phyloP scores from a whole-genome alignment of 257 asterid genomes.

The Cordia subcordata region DNA sequence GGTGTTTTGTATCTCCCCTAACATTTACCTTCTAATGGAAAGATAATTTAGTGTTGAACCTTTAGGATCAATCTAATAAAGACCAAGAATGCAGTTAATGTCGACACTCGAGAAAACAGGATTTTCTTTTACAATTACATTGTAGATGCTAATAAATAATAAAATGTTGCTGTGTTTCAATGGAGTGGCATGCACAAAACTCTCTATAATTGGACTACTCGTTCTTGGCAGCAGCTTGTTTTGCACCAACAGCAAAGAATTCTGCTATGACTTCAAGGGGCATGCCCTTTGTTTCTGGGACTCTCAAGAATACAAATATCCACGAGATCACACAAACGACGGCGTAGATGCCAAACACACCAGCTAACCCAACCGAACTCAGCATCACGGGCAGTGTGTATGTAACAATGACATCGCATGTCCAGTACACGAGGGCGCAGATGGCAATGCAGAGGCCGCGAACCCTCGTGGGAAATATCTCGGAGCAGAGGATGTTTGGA shows the following conservation, averaged over 20 bases:
- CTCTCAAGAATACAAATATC: slow-evolving; percentile 67
- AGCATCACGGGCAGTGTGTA: slow-evolving; percentile 79
- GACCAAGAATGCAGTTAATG: too few relatives aligned
- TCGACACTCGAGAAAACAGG: too few relatives aligned
- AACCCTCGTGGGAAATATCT: slow-evolving; percentile 80
- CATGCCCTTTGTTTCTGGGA: slow-evolving; percentile 88
- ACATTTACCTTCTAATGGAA: too few relatives aligned
- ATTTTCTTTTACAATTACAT: too few relatives aligned
- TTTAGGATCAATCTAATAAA: too few relatives aligned
- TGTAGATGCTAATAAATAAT: too few relatives aligned
- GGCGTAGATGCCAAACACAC: slow-evolving; percentile 74
- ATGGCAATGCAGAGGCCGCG: slow-evolving; percentile 91
- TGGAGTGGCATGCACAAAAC: too few relatives aligned
- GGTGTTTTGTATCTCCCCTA: too few relatives aligned
- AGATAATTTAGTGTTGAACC: too few relatives aligned
- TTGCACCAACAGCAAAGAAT: slow-evolving; percentile 82
- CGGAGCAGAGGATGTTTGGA: slow-evolving; percentile 86
- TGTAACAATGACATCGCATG: slow-evolving; percentile 79
- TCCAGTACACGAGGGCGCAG: slow-evolving; percentile 85
- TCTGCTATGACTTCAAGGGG: slow-evolving; percentile 80
- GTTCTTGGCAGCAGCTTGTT: slow-evolving; percentile 19
- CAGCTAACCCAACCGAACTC: slow-evolving; percentile 66
- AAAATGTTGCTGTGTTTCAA: too few relatives aligned
- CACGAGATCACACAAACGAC: slow-evolving; percentile 62
- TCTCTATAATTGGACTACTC: too few relatives aligned